A percentile compares a stretch with the other conserved stretches of the same genome.
These are phyloP conservation scores for Metschnikowia anglica DNA, from an alignment of 805 yeast genomes.

Conservation along the genomic window DNA sequence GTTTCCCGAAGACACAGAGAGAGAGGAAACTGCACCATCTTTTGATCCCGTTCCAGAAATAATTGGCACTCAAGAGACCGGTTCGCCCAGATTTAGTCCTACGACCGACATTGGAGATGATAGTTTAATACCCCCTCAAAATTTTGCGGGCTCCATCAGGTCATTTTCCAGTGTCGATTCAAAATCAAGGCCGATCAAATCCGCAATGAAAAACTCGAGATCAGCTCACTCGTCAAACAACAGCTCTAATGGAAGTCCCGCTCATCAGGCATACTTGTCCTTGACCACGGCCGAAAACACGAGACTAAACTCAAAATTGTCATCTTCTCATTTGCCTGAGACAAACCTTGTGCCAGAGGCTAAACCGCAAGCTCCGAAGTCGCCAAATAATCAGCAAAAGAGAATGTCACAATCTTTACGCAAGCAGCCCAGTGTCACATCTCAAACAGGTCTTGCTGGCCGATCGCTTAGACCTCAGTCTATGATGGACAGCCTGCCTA, in stretches of 20 bases:
- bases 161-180: slow-evolving; percentile 31
- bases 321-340: slow-evolving; percentile 40
- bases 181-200: slow-evolving; percentile 33
- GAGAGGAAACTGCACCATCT: slow-evolving; percentile 20
- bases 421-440: slow-evolving; percentile 23
- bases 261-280: slow-evolving; percentile 63
- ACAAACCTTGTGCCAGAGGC: slow-evolving; percentile 9
- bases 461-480: slow-evolving; percentile 40
- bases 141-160: slow-evolving; percentile 31
- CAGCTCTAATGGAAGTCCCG: slow-evolving; percentile 33
- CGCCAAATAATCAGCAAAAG: slow-evolving; percentile 14
- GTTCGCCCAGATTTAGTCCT: slow-evolving; percentile 28
- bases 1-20: neutral
- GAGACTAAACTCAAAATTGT: slow-evolving; percentile 62
- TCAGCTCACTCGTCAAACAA: slow-evolving; percentile 22
- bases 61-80: slow-evolving; percentile 3
- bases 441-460: slow-evolving; percentile 21
- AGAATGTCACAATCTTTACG: slow-evolving; percentile 32
- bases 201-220: slow-evolving; percentile 48
- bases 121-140: slow-evolving; percentile 13
- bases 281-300: slow-evolving; percentile 80
- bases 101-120: slow-evolving; percentile 30
- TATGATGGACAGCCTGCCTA: slow-evolving; percentile 1
- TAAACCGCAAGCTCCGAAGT: slow-evolving; percentile 10
- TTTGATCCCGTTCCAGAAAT: slow-evolving; percentile 13